These are phyloP conservation scores for Coniochaeta prunicola DNA, from an alignment of 2,329 filamentous ascomycete species.

Conservation along the genomic window DNA sequence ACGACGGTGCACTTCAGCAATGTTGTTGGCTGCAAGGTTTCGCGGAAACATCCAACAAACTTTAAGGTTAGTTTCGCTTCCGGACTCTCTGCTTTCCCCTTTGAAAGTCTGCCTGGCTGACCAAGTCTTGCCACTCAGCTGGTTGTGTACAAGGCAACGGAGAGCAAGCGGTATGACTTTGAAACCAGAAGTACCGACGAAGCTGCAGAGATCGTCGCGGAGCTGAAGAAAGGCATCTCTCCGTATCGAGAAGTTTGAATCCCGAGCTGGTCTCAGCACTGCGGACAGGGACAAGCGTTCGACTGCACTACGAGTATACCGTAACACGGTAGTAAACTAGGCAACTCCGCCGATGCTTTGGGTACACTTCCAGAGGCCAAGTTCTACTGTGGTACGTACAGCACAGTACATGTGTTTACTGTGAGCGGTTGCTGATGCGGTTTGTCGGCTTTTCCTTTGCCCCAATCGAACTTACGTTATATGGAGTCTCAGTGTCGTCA, in stretches of 20 bases:
- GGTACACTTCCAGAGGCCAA: not conserved
- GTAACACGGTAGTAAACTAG: no score
- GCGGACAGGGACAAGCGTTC: not conserved
- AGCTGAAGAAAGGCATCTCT: slow-evolving; percentile 69
- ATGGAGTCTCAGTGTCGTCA: not conserved
- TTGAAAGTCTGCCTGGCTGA: not conserved
- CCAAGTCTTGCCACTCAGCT: slow-evolving; percentile 30
- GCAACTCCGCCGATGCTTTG: not conserved
- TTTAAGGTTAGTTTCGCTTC: slow-evolving; percentile 53
- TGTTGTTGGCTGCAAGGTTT: slow-evolving; percentile 76
- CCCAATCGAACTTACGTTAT: not conserved
- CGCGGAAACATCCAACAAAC: slow-evolving; percentile 70
- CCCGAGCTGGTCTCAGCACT: not conserved
- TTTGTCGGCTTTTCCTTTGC: not conserved
- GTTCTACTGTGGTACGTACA: no score
- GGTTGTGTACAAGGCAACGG: slow-evolving; percentile 66
- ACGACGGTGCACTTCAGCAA: slow-evolving; percentile 78
- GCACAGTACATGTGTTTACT: not conserved
- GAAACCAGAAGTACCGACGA: slow-evolving; percentile 67
- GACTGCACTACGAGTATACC: no score
- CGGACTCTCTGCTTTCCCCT: not conserved
- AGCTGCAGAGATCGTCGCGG: slow-evolving; percentile 70
- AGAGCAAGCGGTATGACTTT: slow-evolving; percentile 79
- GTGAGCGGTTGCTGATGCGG: not conserved
- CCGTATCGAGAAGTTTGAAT: slow-evolving; percentile 48